Conservation (phyloP, 2,329 filamentous ascomycete species). For the Pestalotiopsis sp. region DNA sequence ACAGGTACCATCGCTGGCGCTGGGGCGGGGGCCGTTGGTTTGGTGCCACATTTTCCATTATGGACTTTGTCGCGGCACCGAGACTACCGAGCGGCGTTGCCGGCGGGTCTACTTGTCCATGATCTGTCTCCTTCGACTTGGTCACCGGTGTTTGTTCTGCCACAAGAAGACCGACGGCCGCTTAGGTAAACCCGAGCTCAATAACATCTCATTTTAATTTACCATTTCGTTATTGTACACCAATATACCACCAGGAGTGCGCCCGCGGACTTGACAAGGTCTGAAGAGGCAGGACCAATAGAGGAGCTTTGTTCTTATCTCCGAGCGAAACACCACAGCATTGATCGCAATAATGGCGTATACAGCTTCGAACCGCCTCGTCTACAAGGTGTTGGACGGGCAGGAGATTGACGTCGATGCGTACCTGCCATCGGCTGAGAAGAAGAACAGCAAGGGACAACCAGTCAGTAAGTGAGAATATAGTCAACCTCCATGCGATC, state of each 20-base stretch:
- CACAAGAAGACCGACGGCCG: neutral
- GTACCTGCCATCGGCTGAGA: conserved; percentile 23
- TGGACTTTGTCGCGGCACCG: neutral
- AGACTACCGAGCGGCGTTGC: neutral
- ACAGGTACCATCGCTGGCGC: neutral
- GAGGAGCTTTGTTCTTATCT: neutral
- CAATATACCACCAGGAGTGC: neutral
- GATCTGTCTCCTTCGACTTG: neutral
- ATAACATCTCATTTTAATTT: neutral
- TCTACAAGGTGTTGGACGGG: conserved; percentile 30
- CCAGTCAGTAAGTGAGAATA: conserved; percentile 8
- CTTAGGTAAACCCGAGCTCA: neutral
- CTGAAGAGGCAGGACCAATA: neutral
- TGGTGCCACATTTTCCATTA: neutral
- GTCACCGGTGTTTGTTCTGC: neutral
- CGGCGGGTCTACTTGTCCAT: neutral
- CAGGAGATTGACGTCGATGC: conserved; percentile 32
- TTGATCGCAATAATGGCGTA: conserved; percentile 1
- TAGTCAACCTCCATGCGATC: neutral
- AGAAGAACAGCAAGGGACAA: neutral
- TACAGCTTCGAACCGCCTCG: conserved; percentile 12
- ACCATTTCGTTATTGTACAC: neutral
- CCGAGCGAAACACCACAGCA: neutral
- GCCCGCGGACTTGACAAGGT: neutral
- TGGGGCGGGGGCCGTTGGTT: neutral